Evolutionary conservation across 2,329 filamentous ascomycete genomes (phyloP), one percentile per base, ranked within the genome.

Genomic region (Neoascochyta sp.): DNA sequence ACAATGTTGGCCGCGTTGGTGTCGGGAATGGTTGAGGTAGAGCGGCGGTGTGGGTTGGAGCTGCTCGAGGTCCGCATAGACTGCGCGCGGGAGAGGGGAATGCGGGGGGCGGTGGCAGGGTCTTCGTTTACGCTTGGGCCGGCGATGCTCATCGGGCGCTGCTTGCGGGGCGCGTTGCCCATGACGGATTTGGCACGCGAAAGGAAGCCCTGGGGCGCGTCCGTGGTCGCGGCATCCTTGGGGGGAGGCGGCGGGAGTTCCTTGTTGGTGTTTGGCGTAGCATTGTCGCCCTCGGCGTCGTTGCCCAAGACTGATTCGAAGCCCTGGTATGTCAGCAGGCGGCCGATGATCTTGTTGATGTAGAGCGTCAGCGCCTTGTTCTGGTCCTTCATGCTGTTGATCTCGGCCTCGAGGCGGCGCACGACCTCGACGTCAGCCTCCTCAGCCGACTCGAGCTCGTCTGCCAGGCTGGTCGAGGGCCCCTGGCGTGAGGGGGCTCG

Each of bases 331-430:
- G 94, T 85, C 41, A 98, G 75, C 24, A 98, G 78, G 34, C 92
- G 84, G 62, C 92, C 92, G 60, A 98, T 95, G 62, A 98, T 96
- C 69, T 92, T 94, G 76, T 96, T 95, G 71, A 98, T 95, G 69
- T 98, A 98, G 45, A 96, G 73, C 14, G 88, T 94, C 50, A 98
- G 73, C 16, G 92, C 92, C 70, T 96, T 96, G 72, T 98, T 96
- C 69, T 95, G 83, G 60, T 95, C 90, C 67, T 86, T 90, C 50
- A 86, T 70, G 7, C 77, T 74, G 63, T 84, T 87, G 47, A 92
- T 65, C 52, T 96, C 90, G 8, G 73, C 66, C 59, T 95, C 89
- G 9, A 92, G 71, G 29, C 78, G 79, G 50, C 81, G 81, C 45
- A 77, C 47, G 32, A 50, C 39, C 17, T 61, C 55, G 7, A 45